phyloP scores from a whole-genome alignment of 805 yeast genomes.

The Dipodascopsis tothii region DNA sequence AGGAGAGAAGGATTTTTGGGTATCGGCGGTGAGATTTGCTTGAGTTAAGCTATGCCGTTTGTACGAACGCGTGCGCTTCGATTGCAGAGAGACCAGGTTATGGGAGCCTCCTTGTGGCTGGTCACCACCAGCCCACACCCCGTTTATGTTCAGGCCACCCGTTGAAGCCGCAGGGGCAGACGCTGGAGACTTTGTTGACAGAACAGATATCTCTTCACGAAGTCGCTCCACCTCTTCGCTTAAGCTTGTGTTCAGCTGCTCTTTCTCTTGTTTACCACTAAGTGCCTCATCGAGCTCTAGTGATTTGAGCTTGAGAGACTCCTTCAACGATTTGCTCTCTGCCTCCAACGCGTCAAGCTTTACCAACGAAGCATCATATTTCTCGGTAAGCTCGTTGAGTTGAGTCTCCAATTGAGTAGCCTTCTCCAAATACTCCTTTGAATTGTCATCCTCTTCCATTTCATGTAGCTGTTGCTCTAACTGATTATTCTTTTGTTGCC shows the following conservation, averaged over 20 bases:
- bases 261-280: conserved; percentile 13
- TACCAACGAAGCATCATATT: conserved; percentile 25
- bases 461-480: conserved; percentile 25
- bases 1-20: neutral
- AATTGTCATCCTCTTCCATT: conserved; percentile 27
- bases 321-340: conserved; percentile 11
- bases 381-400: conserved; percentile 12
- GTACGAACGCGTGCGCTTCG: conserved; percentile 8
- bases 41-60: conserved; percentile 27
- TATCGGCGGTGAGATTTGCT: conserved; percentile 18
- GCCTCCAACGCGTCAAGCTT: conserved; percentile 18
- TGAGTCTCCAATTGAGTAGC: conserved; percentile 17
- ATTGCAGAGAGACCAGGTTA: neutral
- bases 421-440: conserved; percentile 14
- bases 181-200: conserved; percentile 20
- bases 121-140: neutral
- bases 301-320: conserved; percentile 9
- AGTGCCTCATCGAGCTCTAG: conserved; percentile 15
- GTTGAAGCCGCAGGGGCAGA: conserved; percentile 8
- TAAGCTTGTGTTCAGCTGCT: conserved; percentile 19
- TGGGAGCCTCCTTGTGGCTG: neutral
- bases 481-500: conserved; percentile 28
- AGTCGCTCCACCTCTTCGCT: conserved; percentile 25
- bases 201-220: conserved; percentile 29
- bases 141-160: neutral